These are phyloP conservation scores for Xylogone sp. DNA, from an alignment of 2,329 filamentous ascomycete genomes.

Conservation along the genomic window DNA sequence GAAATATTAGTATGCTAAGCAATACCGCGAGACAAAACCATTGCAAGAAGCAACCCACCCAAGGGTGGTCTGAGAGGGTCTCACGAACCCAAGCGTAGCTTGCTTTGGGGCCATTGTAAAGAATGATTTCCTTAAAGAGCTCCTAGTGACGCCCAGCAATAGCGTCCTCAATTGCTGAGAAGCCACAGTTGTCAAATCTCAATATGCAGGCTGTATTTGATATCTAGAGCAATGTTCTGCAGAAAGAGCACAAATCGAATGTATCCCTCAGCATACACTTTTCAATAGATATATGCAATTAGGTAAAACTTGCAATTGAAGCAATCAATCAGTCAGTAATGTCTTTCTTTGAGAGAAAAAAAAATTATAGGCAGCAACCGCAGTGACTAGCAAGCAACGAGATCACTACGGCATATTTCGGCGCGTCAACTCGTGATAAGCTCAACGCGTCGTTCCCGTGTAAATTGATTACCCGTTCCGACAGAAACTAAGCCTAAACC, in stretches of 20 bases:
- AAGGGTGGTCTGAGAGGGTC: conserved; percentile 67
- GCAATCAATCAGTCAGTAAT: too few relatives aligned
- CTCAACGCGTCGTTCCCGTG: background rate
- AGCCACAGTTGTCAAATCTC: conserved; percentile 25
- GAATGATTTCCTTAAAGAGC: conserved; percentile 12
- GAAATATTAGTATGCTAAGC: background rate
- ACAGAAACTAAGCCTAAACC: background rate
- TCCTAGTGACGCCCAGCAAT: conserved; percentile 13
- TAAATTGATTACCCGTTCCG: background rate
- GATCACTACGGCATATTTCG: background rate
- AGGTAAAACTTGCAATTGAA: too few relatives aligned
- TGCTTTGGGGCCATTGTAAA: conserved; percentile 43
- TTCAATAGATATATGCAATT: too few relatives aligned
- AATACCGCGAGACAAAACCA: conserved; percentile 9
- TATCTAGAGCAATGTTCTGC: background rate
- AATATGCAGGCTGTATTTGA: background rate
- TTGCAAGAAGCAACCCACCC: conserved; percentile 49
- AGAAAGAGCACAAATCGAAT: background rate
- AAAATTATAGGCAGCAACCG: too few relatives aligned
- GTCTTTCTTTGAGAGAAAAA: too few relatives aligned
- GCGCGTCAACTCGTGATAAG: background rate
- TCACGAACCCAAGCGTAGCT: conserved; percentile 85
- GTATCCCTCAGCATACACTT: too few relatives aligned
- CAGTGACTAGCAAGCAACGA: too few relatives aligned
- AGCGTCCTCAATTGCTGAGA: conserved; percentile 14